Evolutionary conservation across 345 rosid species (phyloP), one percentile per base, ranked within the genome.

Genomic region (Populus nigra): DNA sequence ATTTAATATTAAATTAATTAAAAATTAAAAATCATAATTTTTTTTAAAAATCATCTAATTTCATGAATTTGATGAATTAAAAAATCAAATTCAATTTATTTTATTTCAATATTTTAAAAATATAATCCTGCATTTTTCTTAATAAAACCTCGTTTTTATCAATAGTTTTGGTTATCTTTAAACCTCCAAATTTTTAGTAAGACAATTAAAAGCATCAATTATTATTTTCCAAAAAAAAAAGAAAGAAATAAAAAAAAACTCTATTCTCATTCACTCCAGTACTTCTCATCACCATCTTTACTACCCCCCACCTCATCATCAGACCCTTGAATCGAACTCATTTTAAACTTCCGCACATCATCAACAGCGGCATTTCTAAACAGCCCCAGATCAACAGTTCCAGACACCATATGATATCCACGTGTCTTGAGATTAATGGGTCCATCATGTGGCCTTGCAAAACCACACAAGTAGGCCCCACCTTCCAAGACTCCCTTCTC

Each of bases 341-440:
- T 71, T 85, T 87, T 92, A 76, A 95, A 93, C 84, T 81, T 91
- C 83, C 81, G 83, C 74, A 93, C 98, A 20, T 95, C 99, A 74
- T 90, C 96, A 23, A 88, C 84, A 13, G 88, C 97, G 0, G 92
- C 98, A 15, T 77, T 85, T 53, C 89, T 87, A 71, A 92, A 93
- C 81, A 93, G 20, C 69, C 92, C 94, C 35, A 93, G 72, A 66
- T 95, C 99, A n/a, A 90, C 93, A 0, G 86, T 84, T 7, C 97
- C 97, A 4, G 94, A 78, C 53, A 93, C 94, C 97, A 93, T 92
- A 53, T 77, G 87, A 59, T 93, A 93, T 7, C 99, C 97, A 25
- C 94, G 88, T 22, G 83, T 79, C 33, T 87, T 78, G 65, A 93
- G 78, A 31, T 86, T 87, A 6, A 12, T 74, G 12, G 96, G 87